These are phyloP conservation scores for Ambrosiella cleistominuta DNA, from an alignment of 2,329 filamentous ascomycete genomes.

Conservation along the genomic window DNA sequence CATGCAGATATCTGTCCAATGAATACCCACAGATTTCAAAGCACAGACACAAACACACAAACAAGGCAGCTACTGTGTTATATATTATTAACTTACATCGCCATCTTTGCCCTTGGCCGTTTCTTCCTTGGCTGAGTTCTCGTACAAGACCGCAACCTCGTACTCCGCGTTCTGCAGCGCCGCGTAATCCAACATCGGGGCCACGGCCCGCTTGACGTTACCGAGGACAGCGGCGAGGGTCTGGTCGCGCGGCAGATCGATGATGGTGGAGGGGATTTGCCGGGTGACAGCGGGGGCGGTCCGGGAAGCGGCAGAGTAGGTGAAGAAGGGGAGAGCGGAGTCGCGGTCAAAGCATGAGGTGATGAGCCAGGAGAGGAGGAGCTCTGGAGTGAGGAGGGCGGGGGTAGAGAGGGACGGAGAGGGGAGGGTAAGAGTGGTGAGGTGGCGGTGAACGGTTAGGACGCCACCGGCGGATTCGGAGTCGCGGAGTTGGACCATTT, in stretches of 20 bases:
- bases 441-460: not conserved
- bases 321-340: constrained; percentile 12
- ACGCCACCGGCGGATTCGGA: constrained; percentile 1
- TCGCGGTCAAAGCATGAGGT: constrained; percentile 16
- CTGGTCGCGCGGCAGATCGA: constrained; percentile 7
- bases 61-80: not conserved
- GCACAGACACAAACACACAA: not conserved
- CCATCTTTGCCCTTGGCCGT: not conserved
- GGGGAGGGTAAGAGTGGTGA: not conserved
- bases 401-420: constrained; percentile 3
- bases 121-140: constrained; percentile 6
- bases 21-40: not conserved
- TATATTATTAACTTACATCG: constrained; percentile 7
- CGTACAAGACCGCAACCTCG: constrained; percentile 5
- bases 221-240: not conserved
- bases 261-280: constrained; percentile 7
- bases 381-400: constrained; percentile 11
- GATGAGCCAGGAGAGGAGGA: constrained; percentile 16
- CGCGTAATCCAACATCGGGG: not conserved
- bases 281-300: not conserved
- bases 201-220: not conserved
- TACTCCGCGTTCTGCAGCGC: not conserved
- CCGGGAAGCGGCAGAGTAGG: constrained; percentile 12
- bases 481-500: constrained; percentile 10
- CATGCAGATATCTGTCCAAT: too few species aligned